Base-by-base conservation (phyloP, 176 grass and related monocot genomes). In the Poa annua region DNA sequence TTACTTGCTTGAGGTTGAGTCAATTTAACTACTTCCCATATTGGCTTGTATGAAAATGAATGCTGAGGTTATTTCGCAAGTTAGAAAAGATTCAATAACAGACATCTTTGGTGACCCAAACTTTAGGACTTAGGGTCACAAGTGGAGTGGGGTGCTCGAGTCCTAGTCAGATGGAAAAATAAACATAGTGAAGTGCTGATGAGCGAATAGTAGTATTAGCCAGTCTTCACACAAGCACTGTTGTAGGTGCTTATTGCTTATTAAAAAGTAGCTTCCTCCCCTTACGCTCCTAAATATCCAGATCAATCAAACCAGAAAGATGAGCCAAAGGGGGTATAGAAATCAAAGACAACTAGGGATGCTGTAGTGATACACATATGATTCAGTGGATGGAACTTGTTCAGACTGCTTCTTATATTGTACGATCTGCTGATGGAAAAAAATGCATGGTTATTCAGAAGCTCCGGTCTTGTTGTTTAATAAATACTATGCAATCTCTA, bases 1-100 rank as follows among this genome's bases (percentile, higher is more conserved):
- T 45, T 39, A 62, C 33, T 77, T 63, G 32, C 52, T 32, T 76
- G 57, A 83, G 72, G 19, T 47, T 17, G 11, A 86, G 75, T 36
- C 44, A 49, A 71, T 55, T 55, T 36, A 65, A 49, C 51, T 4
- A 57, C 8, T 20, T 22, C 6, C 16, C 19, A 35, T 38, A 36
- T 17, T 54, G 8, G 34, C 33, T 33, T 83, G 9, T 49, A 52
- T 10, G 29, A 71, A 88, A 78, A 78, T 61, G 25, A 13, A 44
- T 19, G 45, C 24, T 50, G 24, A 47, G 71, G 45, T 19, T 17
- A 32, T 74, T 33, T 74, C 45, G 71, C 1, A 29, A 29, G 70
- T 73, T 50, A 73, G 22, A 73, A 29, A 49, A 48, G 13, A 45
- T 72, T 71, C 41, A 29, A 12, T 49, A 72, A 44, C 66, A 71